Base-by-base conservation (phyloP, 192 early-diverging fungal genomes). In the Podila verticillata region DNA sequence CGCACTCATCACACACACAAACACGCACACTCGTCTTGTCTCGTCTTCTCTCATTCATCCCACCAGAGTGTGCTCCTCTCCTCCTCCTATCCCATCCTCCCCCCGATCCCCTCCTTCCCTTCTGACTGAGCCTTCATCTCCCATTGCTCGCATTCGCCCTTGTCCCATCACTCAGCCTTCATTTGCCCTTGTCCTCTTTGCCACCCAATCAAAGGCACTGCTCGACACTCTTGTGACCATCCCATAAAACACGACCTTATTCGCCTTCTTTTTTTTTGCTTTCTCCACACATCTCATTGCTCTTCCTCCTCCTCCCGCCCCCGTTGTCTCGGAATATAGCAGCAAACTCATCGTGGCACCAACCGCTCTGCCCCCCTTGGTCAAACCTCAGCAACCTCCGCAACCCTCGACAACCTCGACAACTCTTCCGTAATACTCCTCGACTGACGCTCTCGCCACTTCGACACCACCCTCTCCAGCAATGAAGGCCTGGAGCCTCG, bases 401-500 rank as follows among this genome's bases (percentile, higher is more conserved):
- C n/a, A n/a, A n/a, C n/a, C n/a, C n/a, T n/a, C n/a, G n/a, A n/a
- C n/a, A n/a, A n/a, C n/a, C n/a, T n/a, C n/a, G n/a, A n/a, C n/a
- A n/a, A n/a, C 10, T 39, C 8, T 39, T 2, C 2, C 2, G 36
- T 39, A 39, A 39, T 8, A 5, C 36, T 39, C 12, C 36, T 39
- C 36, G 12, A 39, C 36, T 39, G 36, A 39, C 36, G 36, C 8
- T 9, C 36, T 39, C 36, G 10, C 36, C 36, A 39, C 36, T 12
- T 39, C 36, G 36, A n/a, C n/a, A n/a, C 36, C 49, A 51, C 49
- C 4, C 22, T 22, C 65, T 67, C 7, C 10, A 32, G 31, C 2
- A 61, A 77, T 79, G 75, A 79, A 66, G 75, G 68, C 75, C 68
- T 79, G 75, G 75, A 65, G 75, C 63, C 65, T 79, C 69, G 75